A percentile compares a stretch with the other conserved stretches of the same genome.
Evolutionary conservation across 371 early-diverging fungal genomes (phyloP).

Genomic region (Zopfochytrium polystomum): DNA sequence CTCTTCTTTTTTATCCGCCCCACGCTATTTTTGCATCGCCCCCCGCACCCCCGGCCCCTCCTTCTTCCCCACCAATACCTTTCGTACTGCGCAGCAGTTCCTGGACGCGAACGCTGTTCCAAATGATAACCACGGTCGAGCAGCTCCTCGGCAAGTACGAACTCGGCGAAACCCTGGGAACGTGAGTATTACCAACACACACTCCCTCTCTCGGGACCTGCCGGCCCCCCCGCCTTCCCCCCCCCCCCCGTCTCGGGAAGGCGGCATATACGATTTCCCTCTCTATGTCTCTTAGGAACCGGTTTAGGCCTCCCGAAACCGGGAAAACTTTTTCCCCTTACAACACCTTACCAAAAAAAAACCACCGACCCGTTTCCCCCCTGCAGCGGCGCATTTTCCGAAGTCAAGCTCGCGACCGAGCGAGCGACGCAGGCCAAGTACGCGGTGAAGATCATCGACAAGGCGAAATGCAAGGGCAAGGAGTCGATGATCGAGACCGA

Average conservation of each 20-base stretch:
- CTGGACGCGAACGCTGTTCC: neutral
- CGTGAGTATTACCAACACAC: conserved; percentile 37
- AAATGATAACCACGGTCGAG: conserved; percentile 23
- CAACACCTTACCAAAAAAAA: neutral
- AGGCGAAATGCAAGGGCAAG: conserved; percentile 63
- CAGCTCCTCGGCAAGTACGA: conserved; percentile 44
- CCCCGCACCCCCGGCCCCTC: neutral
- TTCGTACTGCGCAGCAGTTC: neutral
- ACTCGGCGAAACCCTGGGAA: conserved; percentile 48
- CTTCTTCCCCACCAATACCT: neutral
- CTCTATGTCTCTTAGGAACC: neutral
- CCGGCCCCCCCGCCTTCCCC: neutral
- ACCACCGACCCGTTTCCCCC: neutral
- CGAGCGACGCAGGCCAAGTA: conserved; percentile 54
- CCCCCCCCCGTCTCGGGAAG: neutral
- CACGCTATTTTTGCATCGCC: neutral
- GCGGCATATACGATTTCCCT: neutral
- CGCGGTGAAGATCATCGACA: conserved; percentile 81
- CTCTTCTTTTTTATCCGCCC: neutral
- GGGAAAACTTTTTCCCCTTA: neutral
- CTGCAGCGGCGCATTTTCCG: conserved; percentile 72
- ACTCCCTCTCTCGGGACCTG: neutral
- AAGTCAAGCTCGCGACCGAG: conserved; percentile 66
- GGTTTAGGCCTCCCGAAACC: neutral
- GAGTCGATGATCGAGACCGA: conserved; percentile 80